Base-by-base conservation (phyloP, 2,329 filamentous ascomycete species). In the Fusarium sacchari region DNA sequence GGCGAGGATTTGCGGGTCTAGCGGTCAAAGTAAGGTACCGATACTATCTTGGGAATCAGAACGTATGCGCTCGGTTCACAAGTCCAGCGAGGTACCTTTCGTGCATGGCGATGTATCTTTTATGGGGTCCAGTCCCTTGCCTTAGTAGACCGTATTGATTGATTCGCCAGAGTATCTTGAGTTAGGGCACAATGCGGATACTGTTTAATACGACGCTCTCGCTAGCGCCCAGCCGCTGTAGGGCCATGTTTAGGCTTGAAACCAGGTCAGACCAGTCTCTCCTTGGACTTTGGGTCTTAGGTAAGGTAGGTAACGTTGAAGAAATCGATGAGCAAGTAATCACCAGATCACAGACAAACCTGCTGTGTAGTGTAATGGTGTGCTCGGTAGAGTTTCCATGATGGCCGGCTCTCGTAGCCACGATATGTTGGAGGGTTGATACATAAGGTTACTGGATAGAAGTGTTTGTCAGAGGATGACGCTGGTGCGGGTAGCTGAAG, bases 121-220 rank as follows among this genome's bases (percentile, higher is more conserved):
- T 67, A 63, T 68, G 52, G 69, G 26, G 61, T 24, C 47, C 50
- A 26, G 37, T 63, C 43, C 67, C 57, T 71, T 71, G 55, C 44
- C 44, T 60, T 22, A 58, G 28, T 42, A 47, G 53, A 64, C 56
- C 59, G 59, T 73, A 59, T 73, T 74, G 71, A 73, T 73, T 73
- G 71, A 73, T 73, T 74, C 62, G 71, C 40, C 67, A 49, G 43
- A 68, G 49, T 26, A 46, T 26, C 26, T 50, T 36, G 26, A 61
- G 46, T 57, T 73, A 73, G 69, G 57, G 57, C 66, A 57, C 40
- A 61, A 72, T 72, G 67, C 71, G 63, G 75, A 65, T 43, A 65
- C 67, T 69, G 63, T 69, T 76, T 76, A 60, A 70, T 78, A 75
- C 70, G 74, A 69, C 68, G 47, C 74, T 68, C 64, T 66, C 56